Evolutionary conservation across 1,139 yeast genomes (phyloP).

Genomic region (Yamadazyma conglobata): DNA sequence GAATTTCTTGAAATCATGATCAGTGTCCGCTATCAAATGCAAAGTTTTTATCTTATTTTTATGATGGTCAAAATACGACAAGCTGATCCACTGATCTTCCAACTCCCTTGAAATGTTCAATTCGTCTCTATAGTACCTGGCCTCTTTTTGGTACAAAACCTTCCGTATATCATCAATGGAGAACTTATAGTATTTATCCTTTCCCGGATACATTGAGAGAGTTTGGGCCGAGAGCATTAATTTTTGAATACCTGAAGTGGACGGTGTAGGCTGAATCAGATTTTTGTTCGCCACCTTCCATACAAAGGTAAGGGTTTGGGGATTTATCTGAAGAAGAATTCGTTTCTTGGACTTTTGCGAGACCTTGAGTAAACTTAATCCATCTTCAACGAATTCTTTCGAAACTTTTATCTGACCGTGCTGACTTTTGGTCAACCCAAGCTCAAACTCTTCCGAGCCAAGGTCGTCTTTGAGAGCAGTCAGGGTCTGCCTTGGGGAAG

Average conservation of each 20-base stretch:
- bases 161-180: conserved; percentile 71
- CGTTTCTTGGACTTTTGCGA: conserved; percentile 68
- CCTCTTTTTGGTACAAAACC: conserved; percentile 64
- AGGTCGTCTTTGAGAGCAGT: conserved; percentile 5
- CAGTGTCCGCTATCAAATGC: conserved; percentile 72
- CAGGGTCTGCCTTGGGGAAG: conserved; percentile 4
- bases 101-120: conserved; percentile 66
- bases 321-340: conserved; percentile 32
- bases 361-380: conserved; percentile 54
- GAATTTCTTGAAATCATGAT: conserved; percentile 57
- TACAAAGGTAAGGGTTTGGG: conserved; percentile 34
- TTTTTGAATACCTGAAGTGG: conserved; percentile 15
- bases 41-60: conserved; percentile 56
- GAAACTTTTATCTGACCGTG: conserved; percentile 17
- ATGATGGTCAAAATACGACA: conserved; percentile 61
- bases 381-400: conserved; percentile 34
- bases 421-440: conserved; percentile 4
- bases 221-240: conserved; percentile 9
- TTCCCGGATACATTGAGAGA: conserved; percentile 6
- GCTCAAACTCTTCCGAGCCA: conserved; percentile 6
- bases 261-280: conserved; percentile 7
- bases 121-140: conserved; percentile 81
- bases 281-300: conserved; percentile 48
- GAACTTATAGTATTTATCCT: conserved; percentile 39
- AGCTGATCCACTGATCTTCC: conserved; percentile 72